Base-by-base conservation (phyloP, 2,329 filamentous ascomycete genomes). In the Cladobotryum protrusum region DNA sequence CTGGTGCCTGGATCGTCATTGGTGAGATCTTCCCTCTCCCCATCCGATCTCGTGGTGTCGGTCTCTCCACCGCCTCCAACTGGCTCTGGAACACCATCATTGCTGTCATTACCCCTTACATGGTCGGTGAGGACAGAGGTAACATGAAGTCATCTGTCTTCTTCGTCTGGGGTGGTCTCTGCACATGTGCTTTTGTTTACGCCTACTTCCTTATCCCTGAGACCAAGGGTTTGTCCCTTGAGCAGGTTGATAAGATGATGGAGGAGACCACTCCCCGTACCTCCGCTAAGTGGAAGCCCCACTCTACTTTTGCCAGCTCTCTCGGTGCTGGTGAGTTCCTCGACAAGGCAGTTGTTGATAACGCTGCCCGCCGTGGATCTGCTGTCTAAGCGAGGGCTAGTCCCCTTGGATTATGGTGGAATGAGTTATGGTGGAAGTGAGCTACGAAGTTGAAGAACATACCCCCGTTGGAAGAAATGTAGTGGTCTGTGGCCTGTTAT, bases 1-100 rank as follows among this genome's bases (percentile, higher is more conserved):
- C 89, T 6, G 85, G 82, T 45, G 79, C 86, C 47, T 90, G 86
- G 86, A 81, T 86, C 48, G 79, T 95, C 59, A 91, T 93, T 62
- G 89, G 89, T 65, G 89, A 96, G 74, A 86, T 93, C 70, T 95
- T 87, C 81, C 89, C 89, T 51, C 81, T 95, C 48, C 88, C 87
- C 54, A 92, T 95, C 70, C 87, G 90, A 62, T 87, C 90, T 37
- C 87, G 88, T 58, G 90, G 90, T 73, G 89, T 95, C 53, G 89
- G 80, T 60, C 78, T 95, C 41, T 91, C 89, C 37, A 95, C 90
- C 8, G 87, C 89, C 54, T 89, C 85, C 65, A 95, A 95, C 80
- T 95, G 89, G 89, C 79, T 93, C 55, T 93, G 88, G 88, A 93
- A 90, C 74, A 89, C 84, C 68, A 78, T 79, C 62, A 79, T 79